Evolutionary conservation across 2,329 filamentous ascomycete genomes (phyloP), one percentile per base, ranked within the genome.

Genomic region (Lachnellula occidentalis): DNA sequence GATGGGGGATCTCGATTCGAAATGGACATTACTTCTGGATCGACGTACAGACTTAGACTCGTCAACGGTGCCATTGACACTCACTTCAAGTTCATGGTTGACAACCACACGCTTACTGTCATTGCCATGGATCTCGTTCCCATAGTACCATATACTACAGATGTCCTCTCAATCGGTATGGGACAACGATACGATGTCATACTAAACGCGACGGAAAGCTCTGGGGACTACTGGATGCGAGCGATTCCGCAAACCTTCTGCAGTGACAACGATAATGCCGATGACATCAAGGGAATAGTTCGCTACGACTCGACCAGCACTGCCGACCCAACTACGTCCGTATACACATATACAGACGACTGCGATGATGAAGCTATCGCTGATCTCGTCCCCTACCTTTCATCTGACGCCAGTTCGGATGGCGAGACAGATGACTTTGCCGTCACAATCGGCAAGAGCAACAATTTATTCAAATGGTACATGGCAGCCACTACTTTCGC

Each of bases 181-280:
- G 51, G 51, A 8, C 46, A 54, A 27, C 51, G 51, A 36, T 54
- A 54, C 46, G 51, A 54, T 45, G 24, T 54, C 34, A 54, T 54
- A 19, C 24, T 54, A 8, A 39, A 39, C 22, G 51, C 51, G 14
- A 45, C 15, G 24, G 51, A 36, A 19, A 39, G 12, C 14, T 14
- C 71, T 22, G 71, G 73, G 7, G 71, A 79, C 5, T 83, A 78
- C 63, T 85, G 81, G 80, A 79, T 86, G 72, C 77, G 82, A 39
- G 73, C 77, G 52, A 79, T 77, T 62, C 76, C 76, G 1, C 65
- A 77, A 51, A 81, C 77, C 2, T 62, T 80, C 1, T 86, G 84
- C 0, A 79, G 76, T 11, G 74, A 88, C 47, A 76, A 85, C 46
- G 66, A 74, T 11, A 76, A 85, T 43, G 73, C 85, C 61, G 72